A percentile compares a stretch with the other conserved stretches of the same genome.
Evolutionary conservation across 192 early-diverging fungal genomes (phyloP).

Genomic region (Entomortierella parvispora): DNA sequence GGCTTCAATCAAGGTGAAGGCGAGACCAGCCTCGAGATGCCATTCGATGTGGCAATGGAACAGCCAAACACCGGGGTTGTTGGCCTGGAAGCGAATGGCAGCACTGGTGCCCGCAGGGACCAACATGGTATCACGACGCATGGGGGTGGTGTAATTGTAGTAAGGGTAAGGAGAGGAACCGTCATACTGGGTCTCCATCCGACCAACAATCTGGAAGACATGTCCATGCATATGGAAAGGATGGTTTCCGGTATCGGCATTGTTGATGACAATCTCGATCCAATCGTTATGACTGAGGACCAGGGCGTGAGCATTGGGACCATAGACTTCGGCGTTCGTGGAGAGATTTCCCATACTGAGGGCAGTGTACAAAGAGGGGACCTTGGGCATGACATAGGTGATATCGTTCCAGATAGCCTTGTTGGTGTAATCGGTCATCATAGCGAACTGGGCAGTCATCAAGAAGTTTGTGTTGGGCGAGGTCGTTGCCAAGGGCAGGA

Average conservation of each 20-base stretch:
- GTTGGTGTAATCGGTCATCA: conserved; percentile 74
- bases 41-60: conserved; percentile 58
- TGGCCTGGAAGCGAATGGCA: conserved; percentile 16
- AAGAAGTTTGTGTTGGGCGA: conserved; percentile 57
- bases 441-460: conserved; percentile 67
- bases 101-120: conserved; percentile 10
- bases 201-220: conserved; percentile 41
- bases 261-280: conserved; percentile 70
- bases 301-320: conserved; percentile 57
- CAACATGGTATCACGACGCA: conserved; percentile 34
- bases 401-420: conserved; percentile 80
- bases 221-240: conserved; percentile 73
- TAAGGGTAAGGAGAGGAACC: conserved; percentile 44
- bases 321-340: conserved; percentile 57
- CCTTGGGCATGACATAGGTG: conserved; percentile 65
- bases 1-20: conserved; percentile 65
- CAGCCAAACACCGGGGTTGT: conserved; percentile 54
- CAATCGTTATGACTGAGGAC: conserved; percentile 61
- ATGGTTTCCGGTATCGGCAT: conserved; percentile 69
- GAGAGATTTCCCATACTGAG: conserved; percentile 60
- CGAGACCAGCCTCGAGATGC: conserved; percentile 55
- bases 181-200: conserved; percentile 53
- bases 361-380: conserved; percentile 69
- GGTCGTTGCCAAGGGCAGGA: conserved; percentile 43
- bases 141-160: conserved; percentile 30